These are phyloP conservation scores for Lodderomyces elongisporus DNA, from an alignment of 1,139 yeast species.

Conservation along the genomic window DNA sequence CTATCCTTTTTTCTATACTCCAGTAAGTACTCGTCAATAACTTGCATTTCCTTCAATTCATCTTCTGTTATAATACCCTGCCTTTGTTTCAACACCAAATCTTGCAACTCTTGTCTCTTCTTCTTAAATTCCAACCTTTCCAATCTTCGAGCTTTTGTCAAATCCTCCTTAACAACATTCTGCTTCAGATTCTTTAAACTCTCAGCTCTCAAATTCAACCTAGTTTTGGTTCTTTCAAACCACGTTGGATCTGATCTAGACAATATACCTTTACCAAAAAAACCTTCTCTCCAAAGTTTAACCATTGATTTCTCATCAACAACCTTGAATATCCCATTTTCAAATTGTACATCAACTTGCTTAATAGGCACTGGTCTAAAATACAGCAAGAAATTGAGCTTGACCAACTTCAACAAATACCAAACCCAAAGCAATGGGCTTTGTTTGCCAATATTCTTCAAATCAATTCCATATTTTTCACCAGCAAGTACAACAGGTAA, in stretches of 20 bases:
- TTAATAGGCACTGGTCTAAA: constrained; percentile 20
- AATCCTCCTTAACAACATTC: constrained; percentile 57
- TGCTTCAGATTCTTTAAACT: not conserved
- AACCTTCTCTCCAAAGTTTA: constrained; percentile 79
- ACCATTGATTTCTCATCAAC: constrained; percentile 43
- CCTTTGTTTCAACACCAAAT: constrained; percentile 28
- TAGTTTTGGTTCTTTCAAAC: constrained; percentile 54
- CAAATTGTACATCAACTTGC: constrained; percentile 21
- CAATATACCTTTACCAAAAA: constrained; percentile 87
- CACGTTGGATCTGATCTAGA: constrained; percentile 94
- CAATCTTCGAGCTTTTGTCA: constrained; percentile 67
- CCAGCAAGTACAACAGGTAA: constrained; percentile 32
- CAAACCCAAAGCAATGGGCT: constrained; percentile 38
- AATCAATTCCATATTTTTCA: constrained; percentile 1
- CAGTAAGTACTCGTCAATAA: constrained; percentile 21
- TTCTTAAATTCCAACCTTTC: constrained; percentile 70
- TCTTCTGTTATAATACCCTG: constrained; percentile 19
- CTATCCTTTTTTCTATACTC: constrained; percentile 17
- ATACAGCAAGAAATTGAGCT: constrained; percentile 16
- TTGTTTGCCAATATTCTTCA: not conserved
- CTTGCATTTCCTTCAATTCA: constrained; percentile 25
- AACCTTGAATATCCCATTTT: constrained; percentile 42
- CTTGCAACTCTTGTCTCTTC: constrained; percentile 40
- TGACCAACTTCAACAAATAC: constrained; percentile 33
- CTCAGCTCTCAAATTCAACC: constrained; percentile 31